These are phyloP conservation scores for Agapanthus africanus DNA, from an alignment of 106 monocot genomes.

Conservation along the genomic window DNA sequence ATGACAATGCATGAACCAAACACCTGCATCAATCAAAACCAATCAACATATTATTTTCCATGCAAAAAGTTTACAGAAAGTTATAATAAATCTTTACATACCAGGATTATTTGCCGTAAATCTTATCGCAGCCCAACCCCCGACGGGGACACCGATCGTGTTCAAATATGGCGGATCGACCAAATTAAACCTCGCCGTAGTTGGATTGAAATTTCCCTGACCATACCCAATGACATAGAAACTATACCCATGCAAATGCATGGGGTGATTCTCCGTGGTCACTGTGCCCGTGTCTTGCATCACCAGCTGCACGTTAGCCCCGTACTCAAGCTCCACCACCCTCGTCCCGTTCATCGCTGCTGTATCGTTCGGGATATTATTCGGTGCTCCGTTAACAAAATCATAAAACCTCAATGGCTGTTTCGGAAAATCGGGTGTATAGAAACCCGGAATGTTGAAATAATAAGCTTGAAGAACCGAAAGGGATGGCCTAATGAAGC, in stretches of 20 bases:
- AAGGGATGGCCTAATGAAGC: slow-evolving; percentile 18
- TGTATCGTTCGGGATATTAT: slow-evolving; percentile 20
- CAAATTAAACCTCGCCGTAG: slow-evolving; percentile 25
- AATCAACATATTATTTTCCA: not conserved
- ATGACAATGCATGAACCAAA: slow-evolving; percentile 16
- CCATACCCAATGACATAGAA: slow-evolving; percentile 42
- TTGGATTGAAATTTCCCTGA: slow-evolving; percentile 29
- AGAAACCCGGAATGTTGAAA: slow-evolving; percentile 8
- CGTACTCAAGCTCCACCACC: slow-evolving; percentile 20
- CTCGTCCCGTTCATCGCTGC: slow-evolving; percentile 9
- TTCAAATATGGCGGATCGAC: slow-evolving; percentile 33
- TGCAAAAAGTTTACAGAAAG: not conserved
- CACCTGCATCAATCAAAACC: slow-evolving; percentile 1
- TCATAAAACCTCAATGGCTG: slow-evolving; percentile 22
- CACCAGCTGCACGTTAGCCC: slow-evolving; percentile 23
- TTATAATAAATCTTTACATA: not conserved
- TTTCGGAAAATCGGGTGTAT: slow-evolving; percentile 17
- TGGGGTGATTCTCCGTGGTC: slow-evolving; percentile 37
- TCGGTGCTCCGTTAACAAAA: slow-evolving; percentile 30
- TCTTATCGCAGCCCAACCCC: slow-evolving; percentile 41
- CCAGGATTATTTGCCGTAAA: slow-evolving; percentile 44
- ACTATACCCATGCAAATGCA: slow-evolving; percentile 42
- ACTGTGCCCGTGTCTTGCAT: slow-evolving; percentile 35
- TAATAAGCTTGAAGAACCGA: slow-evolving; percentile 27
- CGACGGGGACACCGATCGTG: slow-evolving; percentile 35